Percentiles rank a stretch among this genome's conserved stretches.
Evolutionary conservation across 495 filamentous ascomycete genomes (phyloP).

Genomic region (Aspergillus ellipticus): DNA sequence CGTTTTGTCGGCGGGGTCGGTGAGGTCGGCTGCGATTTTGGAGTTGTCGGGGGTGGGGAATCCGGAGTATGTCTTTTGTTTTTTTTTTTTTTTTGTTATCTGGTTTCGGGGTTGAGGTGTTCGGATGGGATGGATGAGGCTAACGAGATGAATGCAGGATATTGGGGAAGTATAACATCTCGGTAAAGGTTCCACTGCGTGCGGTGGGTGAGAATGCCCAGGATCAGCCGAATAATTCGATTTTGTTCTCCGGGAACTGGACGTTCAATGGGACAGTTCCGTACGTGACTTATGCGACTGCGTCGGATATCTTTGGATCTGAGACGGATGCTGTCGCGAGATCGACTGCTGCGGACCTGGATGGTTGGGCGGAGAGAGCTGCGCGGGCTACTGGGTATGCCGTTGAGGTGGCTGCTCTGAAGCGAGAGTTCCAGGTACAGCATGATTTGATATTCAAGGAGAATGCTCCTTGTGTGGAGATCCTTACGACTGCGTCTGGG

Average conservation of each 20-base stretch:
- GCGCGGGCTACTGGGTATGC: constrained; percentile 24
- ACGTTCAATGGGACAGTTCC: constrained; percentile 2
- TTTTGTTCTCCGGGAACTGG: constrained; percentile 15
- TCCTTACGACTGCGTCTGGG: constrained; percentile 22
- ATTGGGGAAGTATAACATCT: neutral
- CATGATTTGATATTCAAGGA: constrained; percentile 40
- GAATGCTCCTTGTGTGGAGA: constrained; percentile 39
- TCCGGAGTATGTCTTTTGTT: too few relatives aligned
- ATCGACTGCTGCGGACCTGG: constrained; percentile 18
- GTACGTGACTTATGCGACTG: constrained; percentile 8
- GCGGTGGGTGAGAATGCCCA: constrained; percentile 48
- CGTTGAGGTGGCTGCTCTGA: constrained; percentile 17
- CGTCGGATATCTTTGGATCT: constrained; percentile 32
- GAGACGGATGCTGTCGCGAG: constrained; percentile 21
- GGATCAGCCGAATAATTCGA: constrained; percentile 36
- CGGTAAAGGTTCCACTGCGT: constrained; percentile 21
- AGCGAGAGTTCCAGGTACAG: constrained; percentile 38
- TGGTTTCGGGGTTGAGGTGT: too few relatives aligned
- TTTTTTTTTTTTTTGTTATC: too few relatives aligned
- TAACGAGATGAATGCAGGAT: neutral
- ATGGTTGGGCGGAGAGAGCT: constrained; percentile 26
- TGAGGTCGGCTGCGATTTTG: too few relatives aligned
- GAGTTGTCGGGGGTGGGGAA: too few relatives aligned
- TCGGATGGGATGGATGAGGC: too few relatives aligned
- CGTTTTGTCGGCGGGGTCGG: too few relatives aligned